phyloP scores from a whole-genome alignment of 345 rosid genomes.

The Chamaenerion angustifolium region DNA sequence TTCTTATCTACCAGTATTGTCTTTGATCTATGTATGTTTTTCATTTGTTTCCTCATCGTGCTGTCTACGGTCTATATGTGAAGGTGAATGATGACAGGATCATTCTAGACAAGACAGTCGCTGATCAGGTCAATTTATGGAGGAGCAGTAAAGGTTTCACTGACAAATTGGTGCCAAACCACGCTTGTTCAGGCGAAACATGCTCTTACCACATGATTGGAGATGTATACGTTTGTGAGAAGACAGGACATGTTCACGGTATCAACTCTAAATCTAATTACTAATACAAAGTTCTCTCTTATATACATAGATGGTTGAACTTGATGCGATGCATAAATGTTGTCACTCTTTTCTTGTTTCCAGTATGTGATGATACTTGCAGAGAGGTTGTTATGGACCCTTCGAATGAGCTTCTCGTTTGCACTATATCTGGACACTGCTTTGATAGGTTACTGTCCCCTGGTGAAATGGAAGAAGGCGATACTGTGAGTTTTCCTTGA shows the following conservation, averaged over 20 bases:
- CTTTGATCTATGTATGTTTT: too few relatives aligned
- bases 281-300: not conserved
- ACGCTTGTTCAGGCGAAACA: constrained; percentile 65
- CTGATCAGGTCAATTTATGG: constrained; percentile 71
- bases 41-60: too few relatives aligned
- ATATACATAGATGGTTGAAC: too few relatives aligned
- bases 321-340: too few relatives aligned
- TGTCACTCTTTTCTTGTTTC: constrained; percentile 6
- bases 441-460: constrained; percentile 50
- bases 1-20: too few relatives aligned
- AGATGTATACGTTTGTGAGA: constrained; percentile 77
- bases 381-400: constrained; percentile 61
- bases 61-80: not conserved
- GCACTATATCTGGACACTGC: constrained; percentile 80
- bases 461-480: constrained; percentile 35
- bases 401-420: constrained; percentile 57
- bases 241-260: constrained; percentile 92
- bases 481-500: constrained; percentile 21
- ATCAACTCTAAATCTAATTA: constrained; percentile 5
- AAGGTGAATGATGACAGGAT: constrained; percentile 75
- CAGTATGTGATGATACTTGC: constrained; percentile 92
- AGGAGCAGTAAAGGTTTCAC: constrained; percentile 58
- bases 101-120: constrained; percentile 76
- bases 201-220: constrained; percentile 77
- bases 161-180: constrained; percentile 45